These are phyloP conservation scores for Fusarium anguioides DNA, from an alignment of 2,329 filamentous ascomycete species.

Conservation along the genomic window DNA sequence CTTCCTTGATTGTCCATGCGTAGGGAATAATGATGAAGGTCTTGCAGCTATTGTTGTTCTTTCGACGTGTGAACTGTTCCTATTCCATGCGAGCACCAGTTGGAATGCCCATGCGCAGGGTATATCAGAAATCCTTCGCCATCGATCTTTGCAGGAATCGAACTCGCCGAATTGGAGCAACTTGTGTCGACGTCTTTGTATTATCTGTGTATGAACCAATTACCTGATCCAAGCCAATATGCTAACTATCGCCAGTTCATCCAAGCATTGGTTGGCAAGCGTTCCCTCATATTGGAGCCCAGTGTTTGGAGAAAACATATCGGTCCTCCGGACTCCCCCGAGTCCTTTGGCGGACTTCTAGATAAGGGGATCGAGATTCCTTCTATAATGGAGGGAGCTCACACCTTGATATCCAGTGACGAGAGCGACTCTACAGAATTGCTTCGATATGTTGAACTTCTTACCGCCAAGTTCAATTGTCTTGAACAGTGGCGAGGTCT, in stretches of 20 bases:
- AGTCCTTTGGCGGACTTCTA: neutral
- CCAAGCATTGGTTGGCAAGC: neutral
- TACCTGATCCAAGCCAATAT: accelerated
- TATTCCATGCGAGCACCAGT: neutral
- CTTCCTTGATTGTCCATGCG: neutral
- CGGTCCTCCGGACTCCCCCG: neutral
- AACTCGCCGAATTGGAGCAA: neutral
- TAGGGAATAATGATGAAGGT: neutral
- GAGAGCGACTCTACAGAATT: accelerated
- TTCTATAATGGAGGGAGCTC: neutral
- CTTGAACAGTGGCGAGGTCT: neutral
- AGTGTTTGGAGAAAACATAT: neutral
- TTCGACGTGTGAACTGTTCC: slow-evolving; percentile 13
- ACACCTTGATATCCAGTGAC: accelerated
- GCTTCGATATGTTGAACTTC: neutral
- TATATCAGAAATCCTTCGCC: slow-evolving; percentile 8
- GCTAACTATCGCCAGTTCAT: neutral
- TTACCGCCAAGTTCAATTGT: neutral
- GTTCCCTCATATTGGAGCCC: neutral
- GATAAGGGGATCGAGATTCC: slow-evolving; percentile 1
- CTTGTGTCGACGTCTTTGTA: slow-evolving; percentile 5
- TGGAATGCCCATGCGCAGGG: slow-evolving; percentile 17
- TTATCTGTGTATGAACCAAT: neutral
- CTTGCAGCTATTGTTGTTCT: slow-evolving; percentile 5
- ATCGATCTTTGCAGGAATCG: neutral